A percentile compares a stretch with the other conserved stretches of the same genome.
These are phyloP conservation scores for Nepenthes mirabilis DNA, from an alignment of 148 eudicot genomes.

Conservation along the genomic window DNA sequence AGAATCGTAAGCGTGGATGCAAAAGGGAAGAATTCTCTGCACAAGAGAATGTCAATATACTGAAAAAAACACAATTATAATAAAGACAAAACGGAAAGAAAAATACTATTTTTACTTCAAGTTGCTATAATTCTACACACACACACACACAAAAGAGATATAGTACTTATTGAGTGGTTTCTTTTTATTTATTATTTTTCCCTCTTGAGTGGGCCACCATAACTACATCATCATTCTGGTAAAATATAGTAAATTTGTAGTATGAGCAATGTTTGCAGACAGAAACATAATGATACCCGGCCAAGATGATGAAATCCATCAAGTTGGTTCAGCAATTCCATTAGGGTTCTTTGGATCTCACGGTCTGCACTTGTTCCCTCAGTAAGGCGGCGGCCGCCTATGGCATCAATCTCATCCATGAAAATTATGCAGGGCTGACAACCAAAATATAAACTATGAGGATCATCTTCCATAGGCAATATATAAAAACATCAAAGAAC, in stretches of 20 bases:
- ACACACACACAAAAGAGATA: too few relatives aligned
- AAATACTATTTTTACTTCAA: too few relatives aligned
- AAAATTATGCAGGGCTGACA: slow-evolving; percentile 91
- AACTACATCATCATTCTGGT: too few relatives aligned
- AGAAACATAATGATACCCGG: slow-evolving; percentile 34
- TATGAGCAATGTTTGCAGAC: neutral
- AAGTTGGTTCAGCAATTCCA: slow-evolving; percentile 91
- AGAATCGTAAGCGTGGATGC: too few relatives aligned
- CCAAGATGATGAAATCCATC: slow-evolving; percentile 97
- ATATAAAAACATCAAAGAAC: neutral
- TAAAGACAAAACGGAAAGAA: too few relatives aligned
- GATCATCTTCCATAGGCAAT: neutral
- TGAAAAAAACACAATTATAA: too few relatives aligned
- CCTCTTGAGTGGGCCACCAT: too few relatives aligned
- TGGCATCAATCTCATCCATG: slow-evolving; percentile 98
- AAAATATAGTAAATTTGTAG: too few relatives aligned
- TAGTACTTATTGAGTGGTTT: too few relatives aligned
- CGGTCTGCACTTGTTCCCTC: slow-evolving; percentile 99
- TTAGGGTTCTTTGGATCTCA: slow-evolving; percentile 94
- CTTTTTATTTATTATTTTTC: too few relatives aligned
- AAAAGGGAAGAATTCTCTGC: too few relatives aligned
- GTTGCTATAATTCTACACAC: too few relatives aligned
- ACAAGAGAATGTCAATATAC: neutral
- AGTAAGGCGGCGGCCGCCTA: slow-evolving; percentile 94
- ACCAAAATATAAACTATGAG: slow-evolving; percentile 2